These are phyloP conservation scores for Ogataea corticis DNA, from an alignment of 805 yeast genomes.

Conservation along the genomic window DNA sequence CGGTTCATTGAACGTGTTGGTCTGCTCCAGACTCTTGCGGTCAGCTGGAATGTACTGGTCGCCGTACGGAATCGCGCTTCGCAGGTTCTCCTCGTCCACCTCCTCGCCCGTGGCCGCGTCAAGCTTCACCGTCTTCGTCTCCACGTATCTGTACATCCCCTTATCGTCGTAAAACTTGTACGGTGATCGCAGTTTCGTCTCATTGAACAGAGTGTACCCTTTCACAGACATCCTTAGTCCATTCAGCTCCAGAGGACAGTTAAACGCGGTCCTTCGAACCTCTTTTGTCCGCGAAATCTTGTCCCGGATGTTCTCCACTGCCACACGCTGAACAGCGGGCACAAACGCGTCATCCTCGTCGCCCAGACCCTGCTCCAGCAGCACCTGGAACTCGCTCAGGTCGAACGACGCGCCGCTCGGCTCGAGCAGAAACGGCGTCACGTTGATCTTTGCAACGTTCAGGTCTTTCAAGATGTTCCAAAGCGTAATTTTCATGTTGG, in stretches of 20 bases:
- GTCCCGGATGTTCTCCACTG: slow-evolving; percentile 43
- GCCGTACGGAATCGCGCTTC: slow-evolving; percentile 47
- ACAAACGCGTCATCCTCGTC: slow-evolving; percentile 16
- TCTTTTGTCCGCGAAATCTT: slow-evolving; percentile 58
- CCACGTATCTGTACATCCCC: slow-evolving; percentile 53
- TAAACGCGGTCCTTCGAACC: slow-evolving; percentile 61
- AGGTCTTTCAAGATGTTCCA: slow-evolving; percentile 62
- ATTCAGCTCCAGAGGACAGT: slow-evolving; percentile 58
- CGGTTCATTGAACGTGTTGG: slow-evolving; percentile 35
- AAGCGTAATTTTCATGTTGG: slow-evolving; percentile 45
- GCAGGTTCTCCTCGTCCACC: slow-evolving; percentile 28
- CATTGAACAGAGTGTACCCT: slow-evolving; percentile 66
- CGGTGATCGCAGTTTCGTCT: slow-evolving; percentile 51
- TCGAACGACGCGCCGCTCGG: slow-evolving; percentile 39
- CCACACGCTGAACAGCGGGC: slow-evolving; percentile 43
- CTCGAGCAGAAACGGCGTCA: slow-evolving; percentile 65
- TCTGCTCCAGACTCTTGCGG: slow-evolving; percentile 36
- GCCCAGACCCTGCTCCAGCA: slow-evolving; percentile 15
- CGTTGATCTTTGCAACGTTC: slow-evolving; percentile 49
- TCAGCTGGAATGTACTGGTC: slow-evolving; percentile 43
- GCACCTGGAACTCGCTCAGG: slow-evolving; percentile 42
- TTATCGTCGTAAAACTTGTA: slow-evolving; percentile 55
- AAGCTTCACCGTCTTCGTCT: slow-evolving; percentile 42
- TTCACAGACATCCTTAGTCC: slow-evolving; percentile 64
- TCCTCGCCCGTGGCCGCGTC: slow-evolving; percentile 46